Evolutionary conservation across 352 stramenopile genomes (phyloP), one percentile per base, ranked within the genome.

Genomic region (Elongisporangium anandrum): DNA sequence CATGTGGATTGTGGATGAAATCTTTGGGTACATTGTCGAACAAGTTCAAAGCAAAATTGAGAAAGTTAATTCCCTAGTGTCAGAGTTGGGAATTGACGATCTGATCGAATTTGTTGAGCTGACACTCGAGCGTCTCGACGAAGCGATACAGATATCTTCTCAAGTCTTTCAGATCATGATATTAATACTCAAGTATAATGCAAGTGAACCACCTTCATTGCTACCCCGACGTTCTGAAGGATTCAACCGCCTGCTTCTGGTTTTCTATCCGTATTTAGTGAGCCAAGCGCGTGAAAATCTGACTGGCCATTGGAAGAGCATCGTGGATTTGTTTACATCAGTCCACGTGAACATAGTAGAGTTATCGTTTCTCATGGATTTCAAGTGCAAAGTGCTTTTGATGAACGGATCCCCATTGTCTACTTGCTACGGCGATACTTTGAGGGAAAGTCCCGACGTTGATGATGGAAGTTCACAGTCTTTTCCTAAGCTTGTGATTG

Each of bases 251-350:
- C 53, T 92, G 15, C 38, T 89, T 4, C 79, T 78, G 50, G 59
- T 88, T 12, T 90, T 88, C 50, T 92, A 92, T 52, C 82, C 82
- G 22, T 90, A 92, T 50, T 26, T 92, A 34, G 63, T 84, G 0
- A 87, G 72, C 47, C 54, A 84, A 20, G 56, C 77, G 8, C 68
- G 67, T 50, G 79, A 90, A 56, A 66, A 71, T 41, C 64, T 88
- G 15, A 41, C 59, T 7, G 41, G 61, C 2, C 72, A 65, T 54
- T 89, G 77, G 81, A n/a, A 58, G 17, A 53, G 56, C 16, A 58
- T 87, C 2, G 64, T 52, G 9, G 67, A 60, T 4, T 23, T 71
- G 26, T 54, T 85, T 29, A 56, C 47, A 21, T 56, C 61, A 12
- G 67, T 77, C 45, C 64, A 53, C 12, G 39, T 79, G 1, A 24